Percentiles rank a stretch among this genome's conserved stretches.
Conservation (phyloP, 2,329 filamentous ascomycete species). For the Cadophora luteo-olivacea region DNA sequence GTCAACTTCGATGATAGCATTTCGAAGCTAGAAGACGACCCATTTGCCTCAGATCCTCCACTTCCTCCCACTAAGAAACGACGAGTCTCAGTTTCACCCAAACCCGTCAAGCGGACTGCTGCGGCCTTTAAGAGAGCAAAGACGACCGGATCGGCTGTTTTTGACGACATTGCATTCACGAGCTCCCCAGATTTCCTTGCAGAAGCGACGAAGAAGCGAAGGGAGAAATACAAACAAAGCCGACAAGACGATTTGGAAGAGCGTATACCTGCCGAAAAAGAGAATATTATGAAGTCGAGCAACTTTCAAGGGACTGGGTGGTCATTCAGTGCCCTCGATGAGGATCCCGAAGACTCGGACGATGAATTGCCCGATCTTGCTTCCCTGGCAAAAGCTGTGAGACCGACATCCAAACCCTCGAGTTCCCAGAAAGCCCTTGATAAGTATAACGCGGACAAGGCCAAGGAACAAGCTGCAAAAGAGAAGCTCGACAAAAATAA, state of each 20-base stretch:
- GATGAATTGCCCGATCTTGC: slow-evolving; percentile 8
- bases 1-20: slow-evolving; percentile 20
- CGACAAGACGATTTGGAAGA: slow-evolving; percentile 29
- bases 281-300: background rate
- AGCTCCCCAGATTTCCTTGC: slow-evolving; percentile 41
- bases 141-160: slow-evolving; percentile 41
- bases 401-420: slow-evolving; percentile 3
- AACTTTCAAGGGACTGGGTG: background rate
- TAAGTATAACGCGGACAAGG: slow-evolving; percentile 25
- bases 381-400: slow-evolving; percentile 28
- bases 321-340: background rate
- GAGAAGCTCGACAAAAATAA: slow-evolving; percentile 30
- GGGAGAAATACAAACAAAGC: slow-evolving; percentile 23
- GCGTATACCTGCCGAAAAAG: slow-evolving; percentile 15
- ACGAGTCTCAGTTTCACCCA: slow-evolving; percentile 37
- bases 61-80: slow-evolving; percentile 43
- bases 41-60: slow-evolving; percentile 30
- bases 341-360: background rate
- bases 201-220: slow-evolving; percentile 30
- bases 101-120: slow-evolving; percentile 17
- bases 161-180: slow-evolving; percentile 40
- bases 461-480: slow-evolving; percentile 24
- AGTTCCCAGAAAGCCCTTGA: slow-evolving; percentile 23
- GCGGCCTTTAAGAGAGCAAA: slow-evolving; percentile 46
- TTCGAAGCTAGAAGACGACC: slow-evolving; percentile 37